Percentiles rank a stretch among this genome's conserved stretches.
Conservation (phyloP, 2,329 filamentous ascomycete species). For the Neopestalotiopsis rosae region DNA sequence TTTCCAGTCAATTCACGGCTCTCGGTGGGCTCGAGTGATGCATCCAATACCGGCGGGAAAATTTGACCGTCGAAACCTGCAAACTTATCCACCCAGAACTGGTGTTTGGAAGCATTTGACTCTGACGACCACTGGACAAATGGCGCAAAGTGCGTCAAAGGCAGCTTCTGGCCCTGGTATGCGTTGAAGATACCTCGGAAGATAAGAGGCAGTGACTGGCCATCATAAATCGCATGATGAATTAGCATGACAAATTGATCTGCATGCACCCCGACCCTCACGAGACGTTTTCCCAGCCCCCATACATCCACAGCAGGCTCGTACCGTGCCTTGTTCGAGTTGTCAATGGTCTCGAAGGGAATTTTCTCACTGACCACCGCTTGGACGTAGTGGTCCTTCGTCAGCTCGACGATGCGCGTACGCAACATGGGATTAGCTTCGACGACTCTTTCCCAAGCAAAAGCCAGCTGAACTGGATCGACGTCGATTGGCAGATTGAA, state of each 20-base stretch:
- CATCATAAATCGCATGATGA: conserved; percentile 3
- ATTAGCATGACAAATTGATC: neutral
- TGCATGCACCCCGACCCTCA: neutral
- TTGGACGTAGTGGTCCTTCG: neutral
- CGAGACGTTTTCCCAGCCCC: neutral
- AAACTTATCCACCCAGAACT: conserved; percentile 5
- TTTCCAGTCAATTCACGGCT: conserved; percentile 11
- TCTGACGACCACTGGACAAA: conserved; percentile 3
- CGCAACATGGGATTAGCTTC: neutral
- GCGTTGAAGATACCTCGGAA: neutral
- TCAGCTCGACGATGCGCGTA: conserved; percentile 7
- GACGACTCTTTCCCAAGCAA: neutral
- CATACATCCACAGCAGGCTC: neutral
- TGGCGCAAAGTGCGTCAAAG: conserved; percentile 4
- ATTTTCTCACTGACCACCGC: neutral
- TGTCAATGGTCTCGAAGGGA: neutral
- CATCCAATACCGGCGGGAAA: conserved; percentile 5
- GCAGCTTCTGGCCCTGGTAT: neutral
- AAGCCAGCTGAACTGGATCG: neutral
- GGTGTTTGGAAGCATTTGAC: neutral
- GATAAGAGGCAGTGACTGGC: neutral
- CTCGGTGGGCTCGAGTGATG: neutral
- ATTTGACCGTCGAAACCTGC: conserved; percentile 2
- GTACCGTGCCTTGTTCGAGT: neutral
- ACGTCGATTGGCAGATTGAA: neutral